These are phyloP conservation scores for Phycomyces blakesleeanus DNA, from an alignment of 192 early-diverging fungal genomes.

Conservation along the genomic window DNA sequence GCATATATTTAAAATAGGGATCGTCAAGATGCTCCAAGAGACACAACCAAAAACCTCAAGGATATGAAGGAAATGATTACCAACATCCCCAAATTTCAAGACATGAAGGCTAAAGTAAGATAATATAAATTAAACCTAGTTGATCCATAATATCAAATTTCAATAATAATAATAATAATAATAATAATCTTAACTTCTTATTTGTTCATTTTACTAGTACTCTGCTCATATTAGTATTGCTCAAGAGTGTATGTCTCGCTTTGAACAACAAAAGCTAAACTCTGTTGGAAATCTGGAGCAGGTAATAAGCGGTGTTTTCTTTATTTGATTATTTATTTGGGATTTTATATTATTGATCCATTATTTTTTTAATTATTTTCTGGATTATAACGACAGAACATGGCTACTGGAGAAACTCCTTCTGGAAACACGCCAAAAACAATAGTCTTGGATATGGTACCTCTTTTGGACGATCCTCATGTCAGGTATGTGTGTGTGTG, in stretches of 20 bases:
- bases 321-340: no score
- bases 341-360: neutral
- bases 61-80: conserved; percentile 84
- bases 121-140: neutral
- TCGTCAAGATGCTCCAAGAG: conserved; percentile 21
- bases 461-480: conserved; percentile 66
- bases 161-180: no score
- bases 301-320: no score
- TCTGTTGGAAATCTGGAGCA: conserved; percentile 75
- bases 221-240: conserved; percentile 82
- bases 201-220: conserved; percentile 41
- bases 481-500: conserved; percentile 38
- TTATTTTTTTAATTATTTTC: neutral
- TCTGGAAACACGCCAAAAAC: conserved; percentile 68
- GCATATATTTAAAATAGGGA: neutral
- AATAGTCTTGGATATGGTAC: conserved; percentile 74
- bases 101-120: conserved; percentile 64
- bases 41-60: conserved; percentile 65
- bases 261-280: conserved; percentile 66
- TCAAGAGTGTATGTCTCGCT: conserved; percentile 77
- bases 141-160: neutral
- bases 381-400: conserved; percentile 40
- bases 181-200: neutral
- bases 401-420: conserved; percentile 75
- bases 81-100: conserved; percentile 83